Evolutionary conservation across 2,329 filamentous ascomycete species (phyloP).

Genomic region (Taxawa tesnikishii): DNA sequence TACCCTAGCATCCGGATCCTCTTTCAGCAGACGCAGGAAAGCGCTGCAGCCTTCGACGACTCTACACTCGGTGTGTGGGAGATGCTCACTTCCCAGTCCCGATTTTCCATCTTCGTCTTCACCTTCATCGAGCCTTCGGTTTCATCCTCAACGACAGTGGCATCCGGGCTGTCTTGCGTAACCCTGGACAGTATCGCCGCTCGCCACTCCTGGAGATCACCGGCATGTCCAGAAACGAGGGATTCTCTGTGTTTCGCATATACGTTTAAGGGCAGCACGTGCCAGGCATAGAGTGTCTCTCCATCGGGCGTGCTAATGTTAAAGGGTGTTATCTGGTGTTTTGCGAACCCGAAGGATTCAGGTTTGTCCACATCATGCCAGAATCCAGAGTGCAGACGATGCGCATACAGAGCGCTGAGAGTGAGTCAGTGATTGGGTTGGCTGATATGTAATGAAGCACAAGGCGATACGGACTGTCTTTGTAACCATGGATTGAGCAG

Average conservation of each 20-base stretch:
- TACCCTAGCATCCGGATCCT: slow-evolving; percentile 39
- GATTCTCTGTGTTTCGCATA: slow-evolving; percentile 59
- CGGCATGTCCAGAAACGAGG: slow-evolving; percentile 41
- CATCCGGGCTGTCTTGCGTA: too few relatives aligned
- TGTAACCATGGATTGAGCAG: slow-evolving; percentile 62
- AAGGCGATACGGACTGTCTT: slow-evolving; percentile 52
- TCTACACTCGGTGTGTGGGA: too few relatives aligned
- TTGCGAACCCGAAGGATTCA: slow-evolving; percentile 75
- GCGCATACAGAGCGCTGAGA: slow-evolving; percentile 65
- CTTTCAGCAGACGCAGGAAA: slow-evolving; percentile 36
- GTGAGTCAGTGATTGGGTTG: slow-evolving; percentile 2
- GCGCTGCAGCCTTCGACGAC: slow-evolving; percentile 33
- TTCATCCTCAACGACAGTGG: too few relatives aligned
- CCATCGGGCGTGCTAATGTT: slow-evolving; percentile 61
- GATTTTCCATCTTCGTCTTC: too few relatives aligned
- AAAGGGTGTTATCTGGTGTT: slow-evolving; percentile 82
- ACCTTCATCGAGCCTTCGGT: too few relatives aligned
- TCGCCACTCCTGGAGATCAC: too few relatives aligned
- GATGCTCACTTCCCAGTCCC: too few relatives aligned
- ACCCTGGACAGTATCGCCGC: too few relatives aligned
- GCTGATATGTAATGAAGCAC: not conserved
- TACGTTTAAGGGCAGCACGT: slow-evolving; percentile 67
- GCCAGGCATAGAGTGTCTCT: slow-evolving; percentile 77
- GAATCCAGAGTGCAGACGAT: slow-evolving; percentile 63
- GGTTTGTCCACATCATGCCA: slow-evolving; percentile 65